phyloP scores from a whole-genome alignment of 75 land plant species.

The Sequoiadendron giganteum region DNA sequence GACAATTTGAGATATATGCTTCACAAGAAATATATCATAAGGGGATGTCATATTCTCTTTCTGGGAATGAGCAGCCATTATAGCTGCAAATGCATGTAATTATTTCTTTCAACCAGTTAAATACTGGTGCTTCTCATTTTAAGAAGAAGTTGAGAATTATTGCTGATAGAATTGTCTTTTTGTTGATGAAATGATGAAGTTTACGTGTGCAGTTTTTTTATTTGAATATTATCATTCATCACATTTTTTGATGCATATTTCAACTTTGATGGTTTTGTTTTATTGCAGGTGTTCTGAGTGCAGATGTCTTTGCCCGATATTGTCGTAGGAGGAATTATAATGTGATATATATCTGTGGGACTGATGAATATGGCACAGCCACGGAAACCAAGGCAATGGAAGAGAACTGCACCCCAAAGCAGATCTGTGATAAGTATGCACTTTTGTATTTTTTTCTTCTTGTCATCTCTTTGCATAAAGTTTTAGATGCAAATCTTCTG shows the following conservation, averaged over 20 bases:
- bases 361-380: conserved; percentile 99
- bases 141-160: neutral
- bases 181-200: neutral
- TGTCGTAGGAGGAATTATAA: conserved; percentile 86
- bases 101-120: neutral
- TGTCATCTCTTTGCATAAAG: neutral
- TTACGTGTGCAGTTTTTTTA: neutral
- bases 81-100: neutral
- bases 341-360: conserved; percentile 88
- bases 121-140: neutral
- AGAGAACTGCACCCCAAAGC: conserved; percentile 73
- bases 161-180: neutral
- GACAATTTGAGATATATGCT: neutral
- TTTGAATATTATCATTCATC: neutral
- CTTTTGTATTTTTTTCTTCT: neutral
- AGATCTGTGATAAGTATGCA: conserved; percentile 94
- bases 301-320: conserved; percentile 95
- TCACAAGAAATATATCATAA: neutral
- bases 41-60: neutral
- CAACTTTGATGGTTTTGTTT: neutral
- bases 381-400: conserved; percentile 99
- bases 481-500: neutral
- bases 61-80: neutral
- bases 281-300: conserved; percentile 68
- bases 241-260: neutral